Evolutionary conservation across 106 monocot genomes (phyloP).

Genomic region (Dioscorea dumetorum): DNA sequence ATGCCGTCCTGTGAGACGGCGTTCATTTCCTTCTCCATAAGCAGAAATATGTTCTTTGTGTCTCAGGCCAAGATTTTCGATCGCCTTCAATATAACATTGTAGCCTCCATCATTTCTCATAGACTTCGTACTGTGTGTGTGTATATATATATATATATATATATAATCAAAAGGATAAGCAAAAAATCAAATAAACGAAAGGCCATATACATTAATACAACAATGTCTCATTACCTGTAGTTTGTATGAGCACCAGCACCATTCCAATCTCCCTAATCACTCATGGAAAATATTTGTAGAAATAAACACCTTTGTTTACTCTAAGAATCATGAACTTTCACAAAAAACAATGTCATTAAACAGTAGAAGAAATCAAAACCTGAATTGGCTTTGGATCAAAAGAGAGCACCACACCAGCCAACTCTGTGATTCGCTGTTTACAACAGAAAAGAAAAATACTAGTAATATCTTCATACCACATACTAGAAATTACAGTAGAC

Average conservation of each 20-base stretch:
- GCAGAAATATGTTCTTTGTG: conserved; percentile 75
- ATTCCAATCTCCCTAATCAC: conserved; percentile 70
- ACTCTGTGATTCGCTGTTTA: conserved; percentile 77
- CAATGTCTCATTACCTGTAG: conserved; percentile 40
- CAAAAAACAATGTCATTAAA: no score
- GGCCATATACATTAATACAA: no score
- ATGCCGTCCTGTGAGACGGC: conserved; percentile 71
- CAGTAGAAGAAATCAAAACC: conserved; percentile 19
- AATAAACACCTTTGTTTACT: background rate
- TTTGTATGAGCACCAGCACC: conserved; percentile 74
- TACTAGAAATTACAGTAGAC: no score
- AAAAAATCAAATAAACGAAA: background rate
- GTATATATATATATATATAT: background rate
- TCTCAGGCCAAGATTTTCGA: conserved; percentile 45
- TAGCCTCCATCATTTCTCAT: conserved; percentile 59
- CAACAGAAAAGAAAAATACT: background rate
- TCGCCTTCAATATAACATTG: conserved; percentile 47
- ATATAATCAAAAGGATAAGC: no score
- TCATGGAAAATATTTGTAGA: no score
- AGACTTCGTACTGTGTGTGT: conserved; percentile 55
- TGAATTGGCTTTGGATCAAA: conserved; percentile 84
- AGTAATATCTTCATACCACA: background rate
- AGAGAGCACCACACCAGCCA: conserved; percentile 74
- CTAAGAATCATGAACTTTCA: background rate
- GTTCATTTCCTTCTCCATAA: conserved; percentile 81